phyloP scores from a whole-genome alignment of 805 yeast species.

The Teunomyces lycoperdinae region DNA sequence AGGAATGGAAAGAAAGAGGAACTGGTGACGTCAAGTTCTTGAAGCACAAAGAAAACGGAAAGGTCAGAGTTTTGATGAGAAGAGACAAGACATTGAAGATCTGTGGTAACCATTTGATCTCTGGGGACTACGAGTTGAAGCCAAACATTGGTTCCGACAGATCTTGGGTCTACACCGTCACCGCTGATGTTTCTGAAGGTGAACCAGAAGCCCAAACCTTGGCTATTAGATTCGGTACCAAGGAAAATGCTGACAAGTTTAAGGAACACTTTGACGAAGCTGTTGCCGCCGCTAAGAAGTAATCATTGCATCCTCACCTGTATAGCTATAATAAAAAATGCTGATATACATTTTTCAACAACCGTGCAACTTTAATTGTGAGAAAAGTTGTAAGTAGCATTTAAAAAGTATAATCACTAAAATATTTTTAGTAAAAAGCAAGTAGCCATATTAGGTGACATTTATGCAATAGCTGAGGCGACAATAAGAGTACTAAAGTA shows the following conservation, averaged over 20 bases:
- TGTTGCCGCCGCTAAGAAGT: slow-evolving; percentile 63
- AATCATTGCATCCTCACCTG: neutral
- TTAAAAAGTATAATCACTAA: too few relatives aligned
- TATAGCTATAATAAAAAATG: slow-evolving; percentile 1
- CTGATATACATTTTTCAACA: neutral
- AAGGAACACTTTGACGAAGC: slow-evolving; percentile 83
- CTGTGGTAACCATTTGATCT: slow-evolving; percentile 93
- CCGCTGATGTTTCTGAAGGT: slow-evolving; percentile 90
- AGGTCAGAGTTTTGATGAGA: slow-evolving; percentile 94
- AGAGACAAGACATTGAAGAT: slow-evolving; percentile 97
- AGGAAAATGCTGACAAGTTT: slow-evolving; percentile 92
- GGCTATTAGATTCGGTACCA: slow-evolving; percentile 91
- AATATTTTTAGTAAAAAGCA: too few relatives aligned
- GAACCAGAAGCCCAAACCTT: slow-evolving; percentile 93
- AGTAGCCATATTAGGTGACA: too few relatives aligned
- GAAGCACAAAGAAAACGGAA: slow-evolving; percentile 77
- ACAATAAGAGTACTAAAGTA: neutral
- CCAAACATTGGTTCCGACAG: slow-evolving; percentile 97
- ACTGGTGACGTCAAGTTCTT: slow-evolving; percentile 97
- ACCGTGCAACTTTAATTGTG: too few relatives aligned
- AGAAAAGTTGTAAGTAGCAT: too few relatives aligned
- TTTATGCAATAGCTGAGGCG: too few relatives aligned
- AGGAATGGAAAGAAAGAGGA: slow-evolving; percentile 99
- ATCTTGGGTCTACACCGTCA: slow-evolving; percentile 95
- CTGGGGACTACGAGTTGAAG: slow-evolving; percentile 77